phyloP scores from a whole-genome alignment of 73 alveolate species.

The Paramecium caudatum region DNA sequence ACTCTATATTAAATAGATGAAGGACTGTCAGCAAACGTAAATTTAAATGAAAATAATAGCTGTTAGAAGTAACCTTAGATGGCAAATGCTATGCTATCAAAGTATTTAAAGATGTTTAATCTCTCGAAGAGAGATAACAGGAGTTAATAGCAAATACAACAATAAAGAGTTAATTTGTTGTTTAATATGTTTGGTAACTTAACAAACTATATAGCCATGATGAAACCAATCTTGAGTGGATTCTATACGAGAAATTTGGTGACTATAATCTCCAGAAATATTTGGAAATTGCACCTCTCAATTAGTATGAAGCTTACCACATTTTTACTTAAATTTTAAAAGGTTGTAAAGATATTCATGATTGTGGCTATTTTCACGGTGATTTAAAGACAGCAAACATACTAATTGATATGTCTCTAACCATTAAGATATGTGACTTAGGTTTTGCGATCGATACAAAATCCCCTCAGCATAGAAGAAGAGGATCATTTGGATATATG shows the following conservation, averaged over 20 bases:
- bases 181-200: slow-evolving; percentile 17
- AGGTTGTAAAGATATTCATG: not conserved
- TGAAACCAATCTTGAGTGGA: not conserved
- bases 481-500: slow-evolving; percentile 14
- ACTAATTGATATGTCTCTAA: not conserved
- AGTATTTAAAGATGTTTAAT: not conserved
- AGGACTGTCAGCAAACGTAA: not conserved
- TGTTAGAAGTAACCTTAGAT: not conserved
- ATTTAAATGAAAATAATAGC: not conserved
- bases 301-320: not conserved
- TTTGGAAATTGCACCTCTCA: not conserved
- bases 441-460: not conserved
- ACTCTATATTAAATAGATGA: not conserved
- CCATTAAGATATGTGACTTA: not conserved
- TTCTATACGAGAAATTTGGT: not conserved
- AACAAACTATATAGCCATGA: not conserved
- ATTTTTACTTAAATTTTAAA: not conserved
- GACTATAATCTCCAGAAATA: slow-evolving; percentile 10
- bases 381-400: not conserved
- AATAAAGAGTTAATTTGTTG: not conserved
- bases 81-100: not conserved
- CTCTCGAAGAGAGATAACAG: not conserved
- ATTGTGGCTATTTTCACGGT: not conserved
- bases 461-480: not conserved
- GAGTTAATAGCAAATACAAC: not conserved